Base-by-base conservation (phyloP, 768 basidiomycete genomes). In the Cystofilobasidium ferigula region DNA sequence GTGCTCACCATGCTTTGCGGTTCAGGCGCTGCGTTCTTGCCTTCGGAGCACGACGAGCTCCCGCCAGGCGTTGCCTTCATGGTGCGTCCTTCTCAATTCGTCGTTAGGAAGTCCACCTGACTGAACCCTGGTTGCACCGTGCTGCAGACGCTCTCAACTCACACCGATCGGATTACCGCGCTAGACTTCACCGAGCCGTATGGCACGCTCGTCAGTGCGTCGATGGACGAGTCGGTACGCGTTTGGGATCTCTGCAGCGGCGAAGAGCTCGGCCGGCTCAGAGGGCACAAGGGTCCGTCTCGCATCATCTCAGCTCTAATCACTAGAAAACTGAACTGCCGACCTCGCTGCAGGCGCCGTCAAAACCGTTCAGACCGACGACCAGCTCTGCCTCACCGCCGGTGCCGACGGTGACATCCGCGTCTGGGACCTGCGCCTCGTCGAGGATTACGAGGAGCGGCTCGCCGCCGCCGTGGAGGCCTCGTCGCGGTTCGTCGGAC, bases 101-200 rank as follows among this genome's bases (percentile, higher is more conserved):
- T n/a, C n/a, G n/a, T n/a, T n/a, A n/a, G n/a, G n/a, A n/a, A n/a
- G n/a, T n/a, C n/a, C n/a, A 0, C 7, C 34, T 67, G 32, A 34
- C n/a, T n/a, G n/a, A n/a, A n/a, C n/a, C n/a, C n/a, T n/a, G n/a
- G n/a, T 20, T 62, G 45, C 26, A 38, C 47, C 60, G 32, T 35
- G 40, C 35, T 45, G 0, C 74, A 93, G 89, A 89, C 90, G 3
- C 80, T 98, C 36, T 81, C 85, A 47, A 83, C 83, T 57, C 94
- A 97, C 71, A 80, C 83, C 0, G 84, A 85, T 0, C 87, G 89
- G 0, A 85, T 99, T 70, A 85, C 86, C 0, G 85, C 91, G 0
- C 82, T 99, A 24, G 95, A 99, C 77, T 89, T 98, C 72, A 89
- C 89, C 13, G 94, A 97, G 73, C 95, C 95, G 7, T 99, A 99